Evolutionary conservation across 345 rosid species (phyloP).

Genomic region (Citrus glauca): DNA sequence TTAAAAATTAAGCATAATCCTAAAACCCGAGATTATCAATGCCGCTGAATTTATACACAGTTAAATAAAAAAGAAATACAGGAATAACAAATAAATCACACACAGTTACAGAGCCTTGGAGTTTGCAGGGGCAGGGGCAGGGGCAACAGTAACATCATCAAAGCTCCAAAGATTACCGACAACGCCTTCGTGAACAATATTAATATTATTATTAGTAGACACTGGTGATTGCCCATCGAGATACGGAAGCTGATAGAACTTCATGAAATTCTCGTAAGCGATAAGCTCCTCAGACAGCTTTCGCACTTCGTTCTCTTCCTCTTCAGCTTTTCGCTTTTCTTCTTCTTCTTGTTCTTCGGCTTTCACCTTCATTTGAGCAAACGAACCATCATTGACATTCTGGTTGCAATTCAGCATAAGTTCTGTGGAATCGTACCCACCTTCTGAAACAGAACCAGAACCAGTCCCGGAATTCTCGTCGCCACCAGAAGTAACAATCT

Average conservation of each 20-base stretch:
- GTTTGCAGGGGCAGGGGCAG: not conserved
- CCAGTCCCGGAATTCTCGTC: conserved; percentile 30
- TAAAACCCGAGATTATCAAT: too few species aligned
- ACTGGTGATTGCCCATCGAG: conserved; percentile 54
- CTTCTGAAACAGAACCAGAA: conserved; percentile 9
- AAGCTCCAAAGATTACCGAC: conserved; percentile 65
- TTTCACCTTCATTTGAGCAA: conserved; percentile 8
- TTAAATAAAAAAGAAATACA: too few species aligned
- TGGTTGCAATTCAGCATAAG: not conserved
- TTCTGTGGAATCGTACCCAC: not conserved
- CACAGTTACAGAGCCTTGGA: conserved; percentile 12
- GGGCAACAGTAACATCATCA: conserved; percentile 30
- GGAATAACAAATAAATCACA: not conserved
- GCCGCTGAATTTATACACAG: not conserved
- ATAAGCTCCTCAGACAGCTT: conserved; percentile 66
- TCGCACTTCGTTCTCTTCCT: conserved; percentile 41
- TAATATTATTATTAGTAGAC: not conserved
- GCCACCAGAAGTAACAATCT: conserved; percentile 13
- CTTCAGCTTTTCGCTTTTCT: conserved; percentile 20
- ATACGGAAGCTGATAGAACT: conserved; percentile 68
- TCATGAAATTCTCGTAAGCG: conserved; percentile 74
- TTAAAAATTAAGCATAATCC: not conserved
- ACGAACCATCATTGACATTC: not conserved
- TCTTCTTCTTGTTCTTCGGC: conserved; percentile 9
- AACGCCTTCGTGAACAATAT: conserved; percentile 38